A percentile compares a stretch with the other conserved stretches of the same genome.
Conservation (phyloP, 495 filamentous ascomycete genomes). For the Penicillium lividum region DNA sequence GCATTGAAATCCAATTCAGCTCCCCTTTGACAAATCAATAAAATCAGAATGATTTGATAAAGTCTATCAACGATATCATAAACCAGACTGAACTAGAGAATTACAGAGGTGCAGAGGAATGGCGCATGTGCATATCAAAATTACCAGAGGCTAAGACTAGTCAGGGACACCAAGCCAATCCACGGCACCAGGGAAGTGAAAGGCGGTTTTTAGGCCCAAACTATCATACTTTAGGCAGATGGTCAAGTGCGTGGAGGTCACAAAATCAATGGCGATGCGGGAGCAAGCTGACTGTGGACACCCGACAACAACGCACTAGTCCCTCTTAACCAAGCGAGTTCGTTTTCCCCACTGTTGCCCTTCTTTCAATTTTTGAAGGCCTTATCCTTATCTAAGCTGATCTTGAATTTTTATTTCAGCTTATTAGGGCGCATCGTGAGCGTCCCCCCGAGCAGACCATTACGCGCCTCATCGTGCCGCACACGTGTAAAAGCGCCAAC, state of each 20-base stretch:
- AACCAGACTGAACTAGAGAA: background rate
- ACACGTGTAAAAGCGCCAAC: too few species aligned
- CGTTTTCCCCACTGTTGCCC: background rate
- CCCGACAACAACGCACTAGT: background rate
- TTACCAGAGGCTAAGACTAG: slow-evolving; percentile 15
- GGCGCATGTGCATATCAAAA: slow-evolving; percentile 1
- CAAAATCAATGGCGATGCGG: background rate
- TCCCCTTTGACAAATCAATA: too few species aligned
- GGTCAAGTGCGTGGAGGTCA: slow-evolving; percentile 6
- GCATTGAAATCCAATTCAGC: too few species aligned
- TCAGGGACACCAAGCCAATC: slow-evolving; percentile 27
- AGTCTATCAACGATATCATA: background rate
- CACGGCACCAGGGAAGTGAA: slow-evolving; percentile 13
- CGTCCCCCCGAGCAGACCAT: too few species aligned
- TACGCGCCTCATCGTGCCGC: too few species aligned
- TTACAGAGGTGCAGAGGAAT: too few species aligned
- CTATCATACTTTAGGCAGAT: background rate
- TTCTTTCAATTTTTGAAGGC: too few species aligned
- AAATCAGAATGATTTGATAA: background rate
- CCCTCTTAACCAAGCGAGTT: background rate
- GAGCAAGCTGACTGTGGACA: too few species aligned
- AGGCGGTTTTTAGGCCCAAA: slow-evolving; percentile 10
- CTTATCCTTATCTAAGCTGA: too few species aligned
- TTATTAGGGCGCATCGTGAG: too few species aligned
- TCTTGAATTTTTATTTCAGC: too few species aligned